These are phyloP conservation scores for Hemisphaericaspora xylofermentans DNA, from an alignment of 1,139 yeast species.

Conservation along the genomic window DNA sequence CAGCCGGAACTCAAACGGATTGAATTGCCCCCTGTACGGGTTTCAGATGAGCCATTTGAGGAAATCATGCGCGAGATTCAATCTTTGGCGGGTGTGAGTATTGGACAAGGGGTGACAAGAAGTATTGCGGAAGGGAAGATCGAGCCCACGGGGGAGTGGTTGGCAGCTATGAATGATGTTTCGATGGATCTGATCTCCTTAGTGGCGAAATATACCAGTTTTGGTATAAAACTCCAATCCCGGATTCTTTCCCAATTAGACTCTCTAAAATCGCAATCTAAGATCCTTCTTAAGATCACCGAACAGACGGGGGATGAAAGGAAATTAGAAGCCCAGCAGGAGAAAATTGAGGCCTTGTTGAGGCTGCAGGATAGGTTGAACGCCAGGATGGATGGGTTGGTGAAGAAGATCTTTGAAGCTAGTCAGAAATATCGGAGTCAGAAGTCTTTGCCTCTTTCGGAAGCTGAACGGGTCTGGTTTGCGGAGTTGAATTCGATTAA, in stretches of 20 bases:
- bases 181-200: constrained; percentile 20
- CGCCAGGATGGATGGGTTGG: constrained; percentile 21
- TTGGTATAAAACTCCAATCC: constrained; percentile 24
- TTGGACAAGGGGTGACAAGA: constrained; percentile 25
- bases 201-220: constrained; percentile 20
- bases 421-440: constrained; percentile 21
- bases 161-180: constrained; percentile 20
- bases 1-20: background rate
- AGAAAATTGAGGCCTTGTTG: constrained; percentile 17
- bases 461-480: constrained; percentile 38
- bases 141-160: constrained; percentile 8
- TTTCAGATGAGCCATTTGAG: constrained; percentile 55
- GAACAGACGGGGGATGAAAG: background rate
- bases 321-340: constrained; percentile 8
- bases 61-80: constrained; percentile 68
- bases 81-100: constrained; percentile 31
- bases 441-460: constrained; percentile 32
- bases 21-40: background rate
- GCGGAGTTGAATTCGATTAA: constrained; percentile 34
- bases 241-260: constrained; percentile 23
- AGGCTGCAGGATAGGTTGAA: constrained; percentile 25
- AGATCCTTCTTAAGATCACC: constrained; percentile 9
- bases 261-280: constrained; percentile 25
- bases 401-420: constrained; percentile 23
- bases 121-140: constrained; percentile 44